Evolutionary conservation across 148 eudicot genomes (phyloP).

Genomic region (Bassia scoparia): DNA sequence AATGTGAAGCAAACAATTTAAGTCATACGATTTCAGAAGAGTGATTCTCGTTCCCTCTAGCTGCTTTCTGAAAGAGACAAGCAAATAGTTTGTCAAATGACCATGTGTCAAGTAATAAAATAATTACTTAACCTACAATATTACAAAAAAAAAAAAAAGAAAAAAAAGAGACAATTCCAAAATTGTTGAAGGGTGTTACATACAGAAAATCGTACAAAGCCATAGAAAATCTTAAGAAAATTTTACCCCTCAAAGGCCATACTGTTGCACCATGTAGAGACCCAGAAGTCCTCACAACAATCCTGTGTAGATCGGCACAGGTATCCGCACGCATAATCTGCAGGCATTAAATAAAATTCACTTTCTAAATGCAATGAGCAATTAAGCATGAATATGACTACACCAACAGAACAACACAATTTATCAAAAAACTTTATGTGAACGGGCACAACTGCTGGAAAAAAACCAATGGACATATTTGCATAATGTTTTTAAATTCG

Average conservation of each 20-base stretch:
- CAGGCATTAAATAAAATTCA: conserved; percentile 19
- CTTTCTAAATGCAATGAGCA: neutral
- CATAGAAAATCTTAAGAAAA: neutral
- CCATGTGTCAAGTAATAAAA: conserved; percentile 14
- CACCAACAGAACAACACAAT: neutral
- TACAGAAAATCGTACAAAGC: neutral
- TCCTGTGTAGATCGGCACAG: conserved; percentile 75
- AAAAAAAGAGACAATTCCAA: no score
- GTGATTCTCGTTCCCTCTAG: conserved; percentile 97
- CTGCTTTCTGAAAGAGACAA: conserved; percentile 55
- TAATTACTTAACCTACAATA: neutral
- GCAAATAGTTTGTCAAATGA: no score
- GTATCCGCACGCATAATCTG: conserved; percentile 78
- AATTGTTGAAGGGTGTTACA: neutral
- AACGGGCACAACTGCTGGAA: neutral
- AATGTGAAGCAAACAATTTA: conserved; percentile 3
- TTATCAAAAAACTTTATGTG: neutral
- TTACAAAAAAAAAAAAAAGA: neutral
- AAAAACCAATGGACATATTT: neutral
- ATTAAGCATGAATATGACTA: conserved; percentile 2
- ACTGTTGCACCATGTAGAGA: conserved; percentile 88
- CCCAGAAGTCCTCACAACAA: conserved; percentile 89
- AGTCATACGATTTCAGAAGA: conserved; percentile 57
- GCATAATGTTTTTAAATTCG: neutral
- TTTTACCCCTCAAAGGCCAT: conserved; percentile 76